phyloP scores from a whole-genome alignment of 331 rosid species.

The Saraca asoca region DNA sequence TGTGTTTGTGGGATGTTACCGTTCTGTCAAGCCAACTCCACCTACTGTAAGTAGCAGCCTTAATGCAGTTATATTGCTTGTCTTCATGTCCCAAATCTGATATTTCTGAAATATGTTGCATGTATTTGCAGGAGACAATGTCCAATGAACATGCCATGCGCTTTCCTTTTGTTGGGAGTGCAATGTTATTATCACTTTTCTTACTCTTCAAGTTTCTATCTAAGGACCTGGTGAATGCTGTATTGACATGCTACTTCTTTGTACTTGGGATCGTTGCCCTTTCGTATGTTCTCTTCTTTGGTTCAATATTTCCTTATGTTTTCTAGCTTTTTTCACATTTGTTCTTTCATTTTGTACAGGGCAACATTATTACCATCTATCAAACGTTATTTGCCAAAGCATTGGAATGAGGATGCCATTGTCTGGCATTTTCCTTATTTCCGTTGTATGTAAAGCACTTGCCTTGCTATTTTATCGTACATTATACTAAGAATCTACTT shows the following conservation, averaged over 20 bases:
- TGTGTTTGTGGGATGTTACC: constrained; percentile 92
- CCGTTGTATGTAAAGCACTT: constrained; percentile 60
- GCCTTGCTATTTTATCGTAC: background rate
- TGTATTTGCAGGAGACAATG: constrained; percentile 92
- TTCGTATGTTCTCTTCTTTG: constrained; percentile 62
- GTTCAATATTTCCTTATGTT: constrained; percentile 3
- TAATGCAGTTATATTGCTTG: constrained; percentile 3
- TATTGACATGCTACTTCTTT: constrained; percentile 92
- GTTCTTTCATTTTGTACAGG: constrained; percentile 54
- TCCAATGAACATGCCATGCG: constrained; percentile 99
- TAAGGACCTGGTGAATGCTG: constrained; percentile 98
- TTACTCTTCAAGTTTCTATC: constrained; percentile 95
- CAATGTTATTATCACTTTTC: constrained; percentile 92
- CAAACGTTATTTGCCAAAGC: constrained; percentile 71
- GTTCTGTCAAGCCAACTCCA: constrained; percentile 96
- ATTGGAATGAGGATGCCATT: constrained; percentile 70
- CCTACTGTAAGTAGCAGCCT: constrained; percentile 66
- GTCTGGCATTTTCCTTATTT: constrained; percentile 86
- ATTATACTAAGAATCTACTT: constrained; percentile 22
- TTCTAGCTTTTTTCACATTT: constrained; percentile 24
- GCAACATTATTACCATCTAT: constrained; percentile 90
- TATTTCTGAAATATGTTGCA: constrained; percentile 19
- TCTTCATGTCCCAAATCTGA: constrained; percentile 19
- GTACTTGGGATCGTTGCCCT: constrained; percentile 96
- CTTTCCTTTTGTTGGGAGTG: constrained; percentile 99